Percentiles rank a stretch among this genome's conserved stretches.
phyloP scores from a whole-genome alignment of 768 basidiomycete genomes.

The Tylopilus subfusipes region DNA sequence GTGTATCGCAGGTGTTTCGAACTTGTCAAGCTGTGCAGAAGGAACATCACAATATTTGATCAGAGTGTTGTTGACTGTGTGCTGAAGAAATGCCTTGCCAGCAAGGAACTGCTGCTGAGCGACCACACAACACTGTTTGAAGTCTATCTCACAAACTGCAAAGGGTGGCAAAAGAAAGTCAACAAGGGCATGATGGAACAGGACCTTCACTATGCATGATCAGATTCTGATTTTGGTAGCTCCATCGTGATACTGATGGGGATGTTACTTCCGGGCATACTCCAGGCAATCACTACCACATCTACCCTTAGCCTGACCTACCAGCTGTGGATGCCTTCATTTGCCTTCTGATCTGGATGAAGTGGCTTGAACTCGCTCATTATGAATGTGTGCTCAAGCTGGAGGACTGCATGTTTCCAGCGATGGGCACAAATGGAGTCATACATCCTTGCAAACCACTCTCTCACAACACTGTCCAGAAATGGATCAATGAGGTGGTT shows the following conservation, averaged over 20 bases:
- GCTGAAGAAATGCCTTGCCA: background rate
- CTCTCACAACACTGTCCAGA: constrained; percentile 29
- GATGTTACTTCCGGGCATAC: background rate
- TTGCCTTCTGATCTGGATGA: constrained; percentile 24
- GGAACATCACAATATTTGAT: constrained; percentile 16
- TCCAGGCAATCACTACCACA: constrained; percentile 30
- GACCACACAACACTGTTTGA: constrained; percentile 16
- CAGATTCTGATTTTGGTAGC: too few species aligned
- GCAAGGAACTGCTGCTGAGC: constrained; percentile 1
- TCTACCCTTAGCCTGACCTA: constrained; percentile 33
- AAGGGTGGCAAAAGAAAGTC: constrained; percentile 25
- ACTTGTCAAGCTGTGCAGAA: constrained; percentile 20
- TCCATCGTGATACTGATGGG: too few species aligned
- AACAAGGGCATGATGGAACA: constrained; percentile 24
- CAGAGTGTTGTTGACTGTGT: background rate
- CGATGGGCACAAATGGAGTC: constrained; percentile 5
- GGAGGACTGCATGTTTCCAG: constrained; percentile 35
- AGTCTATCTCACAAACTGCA: constrained; percentile 18
- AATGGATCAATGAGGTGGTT: constrained; percentile 27
- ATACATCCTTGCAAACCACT: constrained; percentile 23
- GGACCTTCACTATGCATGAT: constrained; percentile 12
- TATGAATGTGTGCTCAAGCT: constrained; percentile 11
- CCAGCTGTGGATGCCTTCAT: constrained; percentile 29
- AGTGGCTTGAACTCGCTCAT: constrained; percentile 1
- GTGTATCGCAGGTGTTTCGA: constrained; percentile 29